These are phyloP conservation scores for Cubamyces lactineus DNA, from an alignment of 768 basidiomycete species.

Conservation along the genomic window DNA sequence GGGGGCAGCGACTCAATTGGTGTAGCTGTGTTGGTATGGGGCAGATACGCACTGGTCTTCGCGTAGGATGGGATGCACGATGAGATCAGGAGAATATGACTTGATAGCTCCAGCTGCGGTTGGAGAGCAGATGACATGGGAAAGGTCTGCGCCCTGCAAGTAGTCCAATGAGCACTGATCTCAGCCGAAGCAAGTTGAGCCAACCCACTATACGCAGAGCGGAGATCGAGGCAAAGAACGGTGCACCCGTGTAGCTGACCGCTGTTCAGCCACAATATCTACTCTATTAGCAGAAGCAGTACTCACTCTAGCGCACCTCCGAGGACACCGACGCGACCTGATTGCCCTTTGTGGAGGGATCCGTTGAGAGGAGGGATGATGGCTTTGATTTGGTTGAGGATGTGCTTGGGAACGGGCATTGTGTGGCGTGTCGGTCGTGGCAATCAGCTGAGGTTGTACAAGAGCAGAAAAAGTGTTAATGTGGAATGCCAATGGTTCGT, in stretches of 20 bases:
- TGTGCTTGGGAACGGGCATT: constrained; percentile 64
- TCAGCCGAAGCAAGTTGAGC: too few species aligned
- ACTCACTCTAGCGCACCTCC: constrained; percentile 93
- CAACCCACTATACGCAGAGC: constrained; percentile 77
- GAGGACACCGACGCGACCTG: constrained; percentile 92
- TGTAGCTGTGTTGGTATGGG: too few species aligned
- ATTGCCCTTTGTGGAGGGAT: constrained; percentile 93
- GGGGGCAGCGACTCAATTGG: too few species aligned
- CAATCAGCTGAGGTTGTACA: background rate
- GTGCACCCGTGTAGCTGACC: constrained; percentile 91
- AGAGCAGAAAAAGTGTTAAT: too few species aligned
- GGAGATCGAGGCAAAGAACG: constrained; percentile 93
- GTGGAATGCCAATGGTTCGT: too few species aligned
- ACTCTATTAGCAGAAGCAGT: background rate
- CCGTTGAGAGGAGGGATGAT: constrained; percentile 91
- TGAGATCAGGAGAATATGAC: constrained; percentile 94
- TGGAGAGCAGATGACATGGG: constrained; percentile 97
- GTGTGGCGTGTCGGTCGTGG: background rate
- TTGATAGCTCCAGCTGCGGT: constrained; percentile 93
- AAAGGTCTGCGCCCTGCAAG: constrained; percentile 84
- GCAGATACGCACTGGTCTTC: constrained; percentile 57
- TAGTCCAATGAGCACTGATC: background rate
- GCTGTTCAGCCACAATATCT: background rate
- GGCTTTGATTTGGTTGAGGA: constrained; percentile 74
- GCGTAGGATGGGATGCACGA: constrained; percentile 91